These are phyloP conservation scores for Ophiostoma montium DNA, from an alignment of 2,329 filamentous ascomycete genomes.

Conservation along the genomic window DNA sequence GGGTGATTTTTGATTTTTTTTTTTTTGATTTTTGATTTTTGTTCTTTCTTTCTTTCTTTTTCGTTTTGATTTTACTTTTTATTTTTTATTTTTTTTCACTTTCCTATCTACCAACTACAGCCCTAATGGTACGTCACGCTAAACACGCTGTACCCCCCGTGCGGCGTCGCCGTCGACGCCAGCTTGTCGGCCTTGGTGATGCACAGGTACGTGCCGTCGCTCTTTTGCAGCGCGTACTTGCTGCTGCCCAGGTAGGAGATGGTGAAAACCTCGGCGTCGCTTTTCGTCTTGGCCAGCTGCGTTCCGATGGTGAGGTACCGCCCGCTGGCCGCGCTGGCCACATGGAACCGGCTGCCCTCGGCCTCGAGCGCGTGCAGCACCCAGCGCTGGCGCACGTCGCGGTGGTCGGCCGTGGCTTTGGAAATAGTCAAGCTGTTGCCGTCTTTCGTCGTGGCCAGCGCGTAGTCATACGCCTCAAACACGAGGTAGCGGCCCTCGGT, in stretches of 20 bases:
- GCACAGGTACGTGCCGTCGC: constrained; percentile 16
- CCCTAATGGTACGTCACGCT: constrained; percentile 15
- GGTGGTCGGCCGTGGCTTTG: constrained; percentile 23
- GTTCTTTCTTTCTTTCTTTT: neutral
- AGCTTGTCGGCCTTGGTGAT: constrained; percentile 12
- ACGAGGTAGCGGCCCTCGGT: constrained; percentile 41
- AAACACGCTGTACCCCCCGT: constrained; percentile 14
- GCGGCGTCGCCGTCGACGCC: constrained; percentile 10
- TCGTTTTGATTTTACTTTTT: neutral
- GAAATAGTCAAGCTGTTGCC: constrained; percentile 12
- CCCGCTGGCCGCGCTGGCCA: constrained; percentile 16
- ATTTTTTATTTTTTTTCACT: neutral
- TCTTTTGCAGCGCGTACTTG: constrained; percentile 16
- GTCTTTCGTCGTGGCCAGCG: constrained; percentile 26
- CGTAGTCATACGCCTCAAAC: constrained; percentile 31
- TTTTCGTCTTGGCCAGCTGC: constrained; percentile 11
- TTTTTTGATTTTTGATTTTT: neutral
- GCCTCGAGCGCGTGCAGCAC: constrained; percentile 27
- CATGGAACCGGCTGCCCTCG: constrained; percentile 17
- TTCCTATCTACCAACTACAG: neutral
- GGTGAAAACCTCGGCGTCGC: constrained; percentile 15
- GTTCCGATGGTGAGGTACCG: constrained; percentile 15
- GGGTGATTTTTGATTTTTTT: constrained; percentile 6
- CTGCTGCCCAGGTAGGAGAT: constrained; percentile 15
- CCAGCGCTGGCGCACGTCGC: constrained; percentile 31